Evolutionary conservation across 1,284 basidiomycete genomes (phyloP).

Genomic region (Puccinia horiana): DNA sequence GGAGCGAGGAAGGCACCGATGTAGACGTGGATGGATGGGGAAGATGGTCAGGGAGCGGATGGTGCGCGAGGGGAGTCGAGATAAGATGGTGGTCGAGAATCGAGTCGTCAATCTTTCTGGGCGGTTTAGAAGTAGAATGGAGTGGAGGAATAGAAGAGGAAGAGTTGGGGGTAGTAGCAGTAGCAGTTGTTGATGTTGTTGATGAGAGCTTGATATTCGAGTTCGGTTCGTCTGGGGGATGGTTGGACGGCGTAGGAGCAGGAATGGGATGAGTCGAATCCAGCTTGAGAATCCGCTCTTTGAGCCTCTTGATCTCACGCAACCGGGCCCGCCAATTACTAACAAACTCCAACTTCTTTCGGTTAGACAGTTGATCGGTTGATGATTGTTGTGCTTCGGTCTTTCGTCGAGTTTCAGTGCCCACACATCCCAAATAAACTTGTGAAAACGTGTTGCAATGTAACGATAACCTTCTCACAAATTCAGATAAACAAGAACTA

Average conservation of each 20-base stretch:
- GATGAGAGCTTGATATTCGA: not conserved
- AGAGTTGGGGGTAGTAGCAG: not conserved
- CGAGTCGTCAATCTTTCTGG: not conserved
- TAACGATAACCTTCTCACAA: constrained; percentile 81
- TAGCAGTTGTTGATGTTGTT: not conserved
- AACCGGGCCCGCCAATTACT: constrained; percentile 84
- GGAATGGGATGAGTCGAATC: not conserved
- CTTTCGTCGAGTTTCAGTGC: constrained; percentile 54
- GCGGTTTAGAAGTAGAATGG: not conserved
- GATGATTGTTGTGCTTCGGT: not conserved
- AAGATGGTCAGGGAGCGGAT: not conserved
- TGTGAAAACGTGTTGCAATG: constrained; percentile 84
- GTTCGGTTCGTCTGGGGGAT: not conserved
- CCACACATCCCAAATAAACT: constrained; percentile 74
- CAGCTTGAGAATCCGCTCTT: constrained; percentile 19
- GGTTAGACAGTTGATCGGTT: not conserved
- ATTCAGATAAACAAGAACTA: constrained; percentile 74
- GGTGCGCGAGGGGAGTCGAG: too few relatives aligned
- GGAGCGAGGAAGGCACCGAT: not conserved
- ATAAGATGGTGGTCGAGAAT: too few relatives aligned
- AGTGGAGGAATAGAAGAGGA: not conserved
- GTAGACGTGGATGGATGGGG: not conserved
- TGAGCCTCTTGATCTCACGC: constrained; percentile 68
- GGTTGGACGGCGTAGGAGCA: not conserved
- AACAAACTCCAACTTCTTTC: constrained; percentile 68